A percentile compares a stretch with the other conserved stretches of the same genome.
Conservation (phyloP, 108 stramenopile genomes). For the Fragilariopsis cylindrus region DNA sequence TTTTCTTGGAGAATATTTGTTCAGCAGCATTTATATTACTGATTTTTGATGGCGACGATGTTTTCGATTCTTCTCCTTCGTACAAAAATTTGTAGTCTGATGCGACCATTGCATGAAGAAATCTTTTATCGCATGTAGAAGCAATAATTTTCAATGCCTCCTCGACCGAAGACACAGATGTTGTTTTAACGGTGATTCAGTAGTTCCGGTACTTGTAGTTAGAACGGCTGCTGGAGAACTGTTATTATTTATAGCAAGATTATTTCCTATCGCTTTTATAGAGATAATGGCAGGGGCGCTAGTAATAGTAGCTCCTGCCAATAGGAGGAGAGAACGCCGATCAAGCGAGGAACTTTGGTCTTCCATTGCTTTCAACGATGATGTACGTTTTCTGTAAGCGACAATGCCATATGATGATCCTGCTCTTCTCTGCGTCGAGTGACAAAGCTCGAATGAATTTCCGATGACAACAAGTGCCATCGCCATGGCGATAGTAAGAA, state of each 20-base stretch:
- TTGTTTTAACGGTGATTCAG: neutral
- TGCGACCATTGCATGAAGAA: slow-evolving; percentile 45
- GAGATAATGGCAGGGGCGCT: no score
- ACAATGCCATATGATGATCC: no score
- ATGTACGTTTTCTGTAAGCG: no score
- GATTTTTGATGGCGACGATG: neutral
- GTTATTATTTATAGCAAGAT: neutral
- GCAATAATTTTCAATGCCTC: slow-evolving; percentile 36
- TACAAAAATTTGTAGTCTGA: slow-evolving; percentile 41
- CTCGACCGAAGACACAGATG: slow-evolving; percentile 24
- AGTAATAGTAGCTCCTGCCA: neutral
- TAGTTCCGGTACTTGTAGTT: neutral
- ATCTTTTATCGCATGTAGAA: slow-evolving; percentile 33
- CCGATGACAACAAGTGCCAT: no score
- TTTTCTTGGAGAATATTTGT: slow-evolving; percentile 9
- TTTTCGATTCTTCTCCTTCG: neutral
- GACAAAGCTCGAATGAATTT: no score
- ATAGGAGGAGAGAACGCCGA: slow-evolving; percentile 1
- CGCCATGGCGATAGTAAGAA: no score
- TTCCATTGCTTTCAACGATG: neutral
- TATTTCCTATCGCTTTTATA: no score
- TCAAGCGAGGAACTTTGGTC: neutral
- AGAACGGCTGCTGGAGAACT: neutral
- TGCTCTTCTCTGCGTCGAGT: no score
- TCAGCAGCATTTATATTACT: neutral